These are phyloP conservation scores for Diutina neorugosa DNA, from an alignment of 1,139 yeast genomes.

Conservation along the genomic window DNA sequence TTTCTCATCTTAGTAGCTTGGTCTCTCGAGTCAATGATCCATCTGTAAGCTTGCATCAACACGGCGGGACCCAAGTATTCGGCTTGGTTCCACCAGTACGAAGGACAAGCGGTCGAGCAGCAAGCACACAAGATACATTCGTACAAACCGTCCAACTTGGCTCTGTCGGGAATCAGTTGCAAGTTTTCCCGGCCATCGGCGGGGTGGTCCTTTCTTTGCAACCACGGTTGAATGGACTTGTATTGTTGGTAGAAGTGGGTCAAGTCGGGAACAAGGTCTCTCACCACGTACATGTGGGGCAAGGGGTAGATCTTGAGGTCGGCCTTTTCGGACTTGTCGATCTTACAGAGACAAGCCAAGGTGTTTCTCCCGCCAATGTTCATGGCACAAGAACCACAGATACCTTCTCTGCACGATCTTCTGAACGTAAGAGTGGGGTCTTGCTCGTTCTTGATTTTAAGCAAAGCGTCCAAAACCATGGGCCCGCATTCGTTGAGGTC, in stretches of 20 bases:
- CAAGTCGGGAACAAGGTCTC: constrained; percentile 95
- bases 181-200: constrained; percentile 88
- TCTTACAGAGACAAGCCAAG: constrained; percentile 90
- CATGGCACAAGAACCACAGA: constrained; percentile 99
- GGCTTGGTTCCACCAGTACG: constrained; percentile 99
- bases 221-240: constrained; percentile 93
- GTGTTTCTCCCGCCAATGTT: constrained; percentile 97
- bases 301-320: constrained; percentile 87
- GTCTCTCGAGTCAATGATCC: constrained; percentile 97
- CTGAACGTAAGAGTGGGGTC: constrained; percentile 93
- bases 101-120: constrained; percentile 97
- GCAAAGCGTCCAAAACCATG: constrained; percentile 90
- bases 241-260: constrained; percentile 97
- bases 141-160: constrained; percentile 91
- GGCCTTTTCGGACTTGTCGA: constrained; percentile 66
- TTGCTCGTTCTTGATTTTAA: constrained; percentile 92
- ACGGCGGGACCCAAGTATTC: constrained; percentile 98
- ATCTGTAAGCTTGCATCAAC: constrained; percentile 96
- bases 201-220: constrained; percentile 75
- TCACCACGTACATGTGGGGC: constrained; percentile 96
- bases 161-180: constrained; percentile 88
- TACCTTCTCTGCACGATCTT: constrained; percentile 99
- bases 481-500: constrained; percentile 94
- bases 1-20: constrained; percentile 74
- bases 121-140: constrained; percentile 98